phyloP scores from a whole-genome alignment of 192 early-diverging fungal genomes.

The Lobosporangium transversale region DNA sequence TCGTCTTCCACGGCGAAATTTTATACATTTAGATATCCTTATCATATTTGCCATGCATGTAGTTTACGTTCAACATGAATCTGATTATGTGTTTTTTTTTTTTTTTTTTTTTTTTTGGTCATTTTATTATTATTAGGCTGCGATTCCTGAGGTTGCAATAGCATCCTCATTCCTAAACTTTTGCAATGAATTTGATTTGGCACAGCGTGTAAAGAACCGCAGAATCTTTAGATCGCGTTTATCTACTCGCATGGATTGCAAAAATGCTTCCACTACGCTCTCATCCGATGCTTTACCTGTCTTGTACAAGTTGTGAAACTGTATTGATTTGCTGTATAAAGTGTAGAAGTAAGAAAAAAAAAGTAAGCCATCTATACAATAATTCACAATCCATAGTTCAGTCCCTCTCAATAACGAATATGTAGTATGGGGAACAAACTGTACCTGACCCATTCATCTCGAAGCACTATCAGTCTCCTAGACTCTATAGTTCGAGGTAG shows the following conservation, averaged over 20 bases:
- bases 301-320: constrained; percentile 45
- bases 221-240: constrained; percentile 43
- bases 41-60: not conserved
- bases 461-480: constrained; percentile 21
- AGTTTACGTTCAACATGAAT: too few relatives aligned
- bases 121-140: constrained; percentile 1
- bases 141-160: too few relatives aligned
- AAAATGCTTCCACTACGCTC: constrained; percentile 21
- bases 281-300: constrained; percentile 41
- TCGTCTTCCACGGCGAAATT: constrained; percentile 32
- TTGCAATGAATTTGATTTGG: constrained; percentile 14
- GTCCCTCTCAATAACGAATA: too few relatives aligned
- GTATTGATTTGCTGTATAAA: constrained; percentile 30
- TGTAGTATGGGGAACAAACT: not conserved
- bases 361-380: not conserved
- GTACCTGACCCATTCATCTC: constrained; percentile 51
- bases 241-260: constrained; percentile 39
- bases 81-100: too few relatives aligned
- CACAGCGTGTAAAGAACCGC: constrained; percentile 45
- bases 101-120: too few relatives aligned
- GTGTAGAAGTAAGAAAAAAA: not conserved
- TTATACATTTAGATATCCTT: not conserved
- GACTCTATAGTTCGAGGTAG: constrained; percentile 26
- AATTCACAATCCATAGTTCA: not conserved
- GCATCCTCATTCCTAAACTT: constrained; percentile 14